These are phyloP conservation scores for Botrytis aclada DNA, from an alignment of 2,329 filamentous ascomycete species.

Conservation along the genomic window DNA sequence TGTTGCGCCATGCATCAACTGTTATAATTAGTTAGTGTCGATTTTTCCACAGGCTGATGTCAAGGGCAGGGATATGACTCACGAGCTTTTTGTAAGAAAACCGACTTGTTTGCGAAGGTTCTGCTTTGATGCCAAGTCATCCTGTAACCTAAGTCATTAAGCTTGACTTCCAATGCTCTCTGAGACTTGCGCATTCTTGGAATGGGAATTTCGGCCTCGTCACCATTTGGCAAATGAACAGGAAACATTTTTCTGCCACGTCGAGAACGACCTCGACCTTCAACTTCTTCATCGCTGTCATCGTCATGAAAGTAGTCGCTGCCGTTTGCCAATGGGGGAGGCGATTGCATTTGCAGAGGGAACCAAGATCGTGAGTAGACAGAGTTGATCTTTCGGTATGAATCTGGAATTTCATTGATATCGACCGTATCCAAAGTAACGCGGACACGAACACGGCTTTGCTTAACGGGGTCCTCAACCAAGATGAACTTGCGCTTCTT, in stretches of 20 bases:
- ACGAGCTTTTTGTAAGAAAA: constrained; percentile 91
- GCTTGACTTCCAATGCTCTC: constrained; percentile 77
- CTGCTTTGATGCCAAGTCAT: constrained; percentile 97
- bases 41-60: background rate
- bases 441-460: constrained; percentile 78
- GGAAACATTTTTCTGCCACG: constrained; percentile 51
- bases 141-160: constrained; percentile 90
- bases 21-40: constrained; percentile 22
- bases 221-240: constrained; percentile 67
- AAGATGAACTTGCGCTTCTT: constrained; percentile 97
- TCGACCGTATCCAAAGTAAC: constrained; percentile 92
- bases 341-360: constrained; percentile 87
- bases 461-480: constrained; percentile 82
- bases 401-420: constrained; percentile 93
- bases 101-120: constrained; percentile 79
- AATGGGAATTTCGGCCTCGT: constrained; percentile 69
- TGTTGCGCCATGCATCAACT: constrained; percentile 95
- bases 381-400: constrained; percentile 83
- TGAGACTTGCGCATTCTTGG: constrained; percentile 68
- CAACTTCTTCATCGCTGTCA: constrained; percentile 55
- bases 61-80: constrained; percentile 46
- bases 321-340: constrained; percentile 71
- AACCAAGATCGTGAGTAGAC: constrained; percentile 92
- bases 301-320: constrained; percentile 72
- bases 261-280: constrained; percentile 35